Conservation (phyloP, 2,329 filamentous ascomycete genomes). For the Colletotrichum sp. region DNA sequence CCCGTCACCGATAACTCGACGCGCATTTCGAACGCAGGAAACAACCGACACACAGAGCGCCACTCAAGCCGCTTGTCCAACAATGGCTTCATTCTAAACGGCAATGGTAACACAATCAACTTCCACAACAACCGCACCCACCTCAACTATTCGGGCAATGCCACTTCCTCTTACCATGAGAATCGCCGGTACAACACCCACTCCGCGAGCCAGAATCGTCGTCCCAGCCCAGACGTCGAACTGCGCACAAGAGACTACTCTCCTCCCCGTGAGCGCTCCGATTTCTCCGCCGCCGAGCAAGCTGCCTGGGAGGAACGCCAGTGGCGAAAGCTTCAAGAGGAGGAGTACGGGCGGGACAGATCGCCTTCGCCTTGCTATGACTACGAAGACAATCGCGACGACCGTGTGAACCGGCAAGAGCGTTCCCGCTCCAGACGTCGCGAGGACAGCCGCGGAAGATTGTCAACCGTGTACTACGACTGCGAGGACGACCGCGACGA, state of each 20-base stretch:
- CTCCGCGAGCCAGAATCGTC: background rate
- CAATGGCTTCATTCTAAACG: background rate
- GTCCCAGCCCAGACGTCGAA: background rate
- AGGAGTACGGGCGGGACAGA: rapidly evolving
- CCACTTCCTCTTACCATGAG: background rate
- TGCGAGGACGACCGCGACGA: background rate
- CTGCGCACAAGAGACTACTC: background rate
- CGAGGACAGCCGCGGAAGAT: background rate
- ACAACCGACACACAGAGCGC: background rate
- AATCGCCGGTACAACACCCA: background rate
- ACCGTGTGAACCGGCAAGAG: rapidly evolving
- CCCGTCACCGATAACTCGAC: background rate
- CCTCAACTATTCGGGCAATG: background rate
- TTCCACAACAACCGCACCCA: background rate
- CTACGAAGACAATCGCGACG: background rate
- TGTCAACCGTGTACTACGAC: background rate
- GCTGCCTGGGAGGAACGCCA: background rate
- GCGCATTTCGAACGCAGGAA: background rate
- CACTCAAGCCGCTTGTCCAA: background rate
- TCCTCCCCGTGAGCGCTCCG: background rate
- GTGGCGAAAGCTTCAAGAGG: background rate
- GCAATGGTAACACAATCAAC: background rate
- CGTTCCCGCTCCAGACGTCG: rapidly evolving
- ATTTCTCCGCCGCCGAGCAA: background rate
- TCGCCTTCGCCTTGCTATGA: background rate